phyloP scores from a whole-genome alignment of 352 stramenopile genomes.

The Globisporangium splendens region DNA sequence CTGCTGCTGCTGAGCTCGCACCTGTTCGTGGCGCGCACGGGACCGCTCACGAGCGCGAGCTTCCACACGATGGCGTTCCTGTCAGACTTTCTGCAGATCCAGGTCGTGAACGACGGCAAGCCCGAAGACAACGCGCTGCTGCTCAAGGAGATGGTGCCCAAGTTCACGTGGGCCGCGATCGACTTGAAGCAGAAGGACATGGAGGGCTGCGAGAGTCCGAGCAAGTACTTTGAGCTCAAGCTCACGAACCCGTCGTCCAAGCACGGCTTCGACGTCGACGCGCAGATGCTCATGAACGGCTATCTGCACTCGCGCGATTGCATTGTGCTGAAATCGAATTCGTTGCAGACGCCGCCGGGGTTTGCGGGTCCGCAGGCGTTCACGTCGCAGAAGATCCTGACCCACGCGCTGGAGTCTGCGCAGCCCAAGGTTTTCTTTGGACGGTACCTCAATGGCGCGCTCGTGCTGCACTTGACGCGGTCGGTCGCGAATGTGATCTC shows the following conservation, averaged over 20 bases:
- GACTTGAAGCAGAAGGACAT: conserved; percentile 83
- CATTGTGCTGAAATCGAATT: conserved; percentile 55
- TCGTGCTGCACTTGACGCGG: conserved; percentile 48
- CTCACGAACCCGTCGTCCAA: conserved; percentile 31
- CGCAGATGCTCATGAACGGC: conserved; percentile 43
- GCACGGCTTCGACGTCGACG: conserved; percentile 35
- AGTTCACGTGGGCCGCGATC: conserved; percentile 62
- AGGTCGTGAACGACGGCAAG: conserved; percentile 28
- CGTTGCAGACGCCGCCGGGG: conserved; percentile 28
- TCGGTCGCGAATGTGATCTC: conserved; percentile 44
- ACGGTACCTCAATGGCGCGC: conserved; percentile 44
- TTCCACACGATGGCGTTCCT: conserved; percentile 54
- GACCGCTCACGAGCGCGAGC: conserved; percentile 31
- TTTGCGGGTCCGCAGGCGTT: conserved; percentile 31
- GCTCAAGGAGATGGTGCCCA: conserved; percentile 48
- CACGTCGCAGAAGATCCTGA: conserved; percentile 55
- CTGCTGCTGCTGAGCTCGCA: conserved; percentile 61
- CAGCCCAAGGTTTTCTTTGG: conserved; percentile 67
- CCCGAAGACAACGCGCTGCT: conserved; percentile 34
- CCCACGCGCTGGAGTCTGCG: conserved; percentile 42
- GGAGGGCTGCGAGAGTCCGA: conserved; percentile 54
- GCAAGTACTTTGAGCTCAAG: conserved; percentile 68
- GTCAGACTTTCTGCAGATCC: conserved; percentile 38
- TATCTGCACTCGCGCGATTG: conserved; percentile 45
- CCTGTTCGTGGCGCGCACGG: conserved; percentile 35